Conservation (phyloP, 139 green algal genomes). For the Asterochloris erici region DNA sequence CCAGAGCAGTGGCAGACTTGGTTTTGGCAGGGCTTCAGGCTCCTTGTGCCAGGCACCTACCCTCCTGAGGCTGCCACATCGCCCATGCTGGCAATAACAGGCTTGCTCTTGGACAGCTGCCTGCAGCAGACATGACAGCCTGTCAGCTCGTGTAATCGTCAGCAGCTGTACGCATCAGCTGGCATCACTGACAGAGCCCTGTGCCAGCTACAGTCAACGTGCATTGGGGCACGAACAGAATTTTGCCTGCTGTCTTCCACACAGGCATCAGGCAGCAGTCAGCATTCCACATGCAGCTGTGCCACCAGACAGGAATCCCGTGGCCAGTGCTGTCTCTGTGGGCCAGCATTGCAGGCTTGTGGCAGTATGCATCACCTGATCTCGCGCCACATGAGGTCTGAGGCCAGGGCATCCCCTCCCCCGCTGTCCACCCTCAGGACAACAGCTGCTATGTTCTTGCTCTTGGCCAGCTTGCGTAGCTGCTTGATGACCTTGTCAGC, state of each 20-base stretch:
- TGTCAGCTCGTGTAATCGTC: too few relatives aligned
- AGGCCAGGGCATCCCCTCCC: slow-evolving; percentile 87
- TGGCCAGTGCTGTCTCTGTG: background rate
- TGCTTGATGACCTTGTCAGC: slow-evolving; percentile 44
- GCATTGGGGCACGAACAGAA: too few relatives aligned
- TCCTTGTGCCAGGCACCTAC: too few relatives aligned
- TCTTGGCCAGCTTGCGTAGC: slow-evolving; percentile 44
- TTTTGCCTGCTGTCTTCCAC: too few relatives aligned
- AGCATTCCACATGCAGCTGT: too few relatives aligned
- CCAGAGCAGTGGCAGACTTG: too few relatives aligned
- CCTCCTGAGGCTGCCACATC: slow-evolving; percentile 87
- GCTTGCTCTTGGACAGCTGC: slow-evolving; percentile 71
- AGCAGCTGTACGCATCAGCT: too few relatives aligned
- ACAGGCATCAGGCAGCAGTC: background rate
- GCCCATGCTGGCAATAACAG: slow-evolving; percentile 89
- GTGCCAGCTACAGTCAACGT: too few relatives aligned
- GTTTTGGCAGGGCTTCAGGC: too few relatives aligned
- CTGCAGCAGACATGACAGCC: background rate
- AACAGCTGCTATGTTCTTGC: slow-evolving; percentile 59
- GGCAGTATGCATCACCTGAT: slow-evolving; percentile 27
- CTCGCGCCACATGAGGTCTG: slow-evolving; percentile 95
- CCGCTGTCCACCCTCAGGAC: slow-evolving; percentile 89
- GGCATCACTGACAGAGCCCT: too few relatives aligned
- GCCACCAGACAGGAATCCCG: background rate
- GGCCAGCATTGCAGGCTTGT: too few relatives aligned